Base-by-base conservation (phyloP, 2,329 filamentous ascomycete genomes). In the Lecanicillium sp. region DNA sequence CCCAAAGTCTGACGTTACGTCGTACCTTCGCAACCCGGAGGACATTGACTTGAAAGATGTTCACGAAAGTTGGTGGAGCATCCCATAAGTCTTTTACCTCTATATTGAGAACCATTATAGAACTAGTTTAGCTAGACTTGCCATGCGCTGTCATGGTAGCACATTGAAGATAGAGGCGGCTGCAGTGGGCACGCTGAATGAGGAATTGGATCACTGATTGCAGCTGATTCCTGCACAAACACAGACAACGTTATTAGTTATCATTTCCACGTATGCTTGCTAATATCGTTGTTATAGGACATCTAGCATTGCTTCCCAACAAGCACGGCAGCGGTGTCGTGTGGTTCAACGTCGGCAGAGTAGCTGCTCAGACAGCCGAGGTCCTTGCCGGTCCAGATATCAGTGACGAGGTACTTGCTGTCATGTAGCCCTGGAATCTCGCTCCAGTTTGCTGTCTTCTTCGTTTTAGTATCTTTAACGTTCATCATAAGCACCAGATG, bases 61-160 rank as follows among this genome's bases (percentile, higher is more conserved):
- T 44, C 78, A 87, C 60, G 85, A 89, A 69, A 73, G 72, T 15
- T 89, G 84, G 84, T 86, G 76, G 73, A 71, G 73, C 21, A 54
- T 66, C 29, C 66, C 67, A 15, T 69, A 56, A 15, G 10, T n/a
- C n/a, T n/a, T n/a, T n/a, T n/a, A n/a, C n/a, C n/a, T n/a, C n/a
- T n/a, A n/a, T n/a, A n/a, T n/a, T n/a, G n/a, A n/a, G n/a, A n/a
- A n/a, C n/a, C n/a, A n/a, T n/a, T n/a, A n/a, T n/a, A 5, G 17
- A 38, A 38, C 6, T 38, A 19, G 6, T n/a, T n/a, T n/a, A n/a
- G n/a, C n/a, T n/a, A n/a, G n/a, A n/a, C n/a, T n/a, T n/a, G n/a
- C n/a, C n/a, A n/a, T n/a, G n/a, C n/a, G n/a, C n/a, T n/a, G n/a
- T n/a, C n/a, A n/a, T n/a, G n/a, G n/a, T n/a, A n/a, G 26, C 35